Evolutionary conservation across 805 yeast genomes (phyloP).

Genomic region (Kazachstania kunashirensis): DNA sequence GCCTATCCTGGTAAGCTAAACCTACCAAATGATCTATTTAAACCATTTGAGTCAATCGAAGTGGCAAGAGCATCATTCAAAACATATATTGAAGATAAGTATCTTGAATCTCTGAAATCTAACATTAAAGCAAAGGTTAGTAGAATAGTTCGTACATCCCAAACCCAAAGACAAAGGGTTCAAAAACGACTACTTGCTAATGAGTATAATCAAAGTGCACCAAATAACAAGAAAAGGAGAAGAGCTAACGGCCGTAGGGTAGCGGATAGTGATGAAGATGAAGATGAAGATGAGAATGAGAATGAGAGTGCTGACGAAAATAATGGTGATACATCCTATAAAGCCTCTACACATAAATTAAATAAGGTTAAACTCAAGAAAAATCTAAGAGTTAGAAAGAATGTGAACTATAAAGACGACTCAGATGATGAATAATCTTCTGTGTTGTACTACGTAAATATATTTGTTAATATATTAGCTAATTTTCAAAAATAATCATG

Average conservation of each 20-base stretch:
- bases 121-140: constrained; percentile 29
- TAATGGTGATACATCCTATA: constrained; percentile 17
- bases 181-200: constrained; percentile 23
- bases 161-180: constrained; percentile 24
- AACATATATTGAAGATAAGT: constrained; percentile 45
- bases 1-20: constrained; percentile 76
- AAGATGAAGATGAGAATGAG: constrained; percentile 15
- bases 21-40: constrained; percentile 59
- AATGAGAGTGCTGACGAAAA: constrained; percentile 8
- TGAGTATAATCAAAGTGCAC: constrained; percentile 13
- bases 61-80: constrained; percentile 51
- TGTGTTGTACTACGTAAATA: too few relatives aligned
- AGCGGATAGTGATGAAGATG: constrained; percentile 11
- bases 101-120: constrained; percentile 29
- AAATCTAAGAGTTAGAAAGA: constrained; percentile 31
- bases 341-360: too few relatives aligned
- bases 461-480: too few relatives aligned
- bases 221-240: constrained; percentile 6
- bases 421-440: constrained; percentile 17
- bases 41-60: constrained; percentile 45
- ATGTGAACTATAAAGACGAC: constrained; percentile 30
- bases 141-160: constrained; percentile 22
- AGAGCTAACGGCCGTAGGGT: background rate
- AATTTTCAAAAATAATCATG: too few relatives aligned
- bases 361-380: constrained; percentile 26